These are phyloP conservation scores for Cryptosporidium xiaoi DNA, from an alignment of 169 alveolate species.

Conservation along the genomic window DNA sequence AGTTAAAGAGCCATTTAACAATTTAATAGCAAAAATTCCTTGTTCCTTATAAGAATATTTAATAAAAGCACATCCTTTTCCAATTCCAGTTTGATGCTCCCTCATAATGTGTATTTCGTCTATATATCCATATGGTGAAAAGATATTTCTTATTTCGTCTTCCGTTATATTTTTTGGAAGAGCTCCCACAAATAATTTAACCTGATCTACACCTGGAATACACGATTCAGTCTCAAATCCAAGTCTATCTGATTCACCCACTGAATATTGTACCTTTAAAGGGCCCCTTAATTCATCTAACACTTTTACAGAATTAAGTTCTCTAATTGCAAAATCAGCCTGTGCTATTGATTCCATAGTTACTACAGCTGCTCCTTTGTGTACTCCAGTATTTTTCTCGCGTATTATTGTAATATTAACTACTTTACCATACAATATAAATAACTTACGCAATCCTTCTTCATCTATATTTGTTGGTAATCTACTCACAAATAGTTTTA, in stretches of 20 bases:
- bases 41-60: constrained; percentile 89
- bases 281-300: constrained; percentile 88
- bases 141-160: constrained; percentile 84
- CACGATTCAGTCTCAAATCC: constrained; percentile 86
- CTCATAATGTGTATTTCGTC: constrained; percentile 88
- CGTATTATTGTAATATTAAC: constrained; percentile 85
- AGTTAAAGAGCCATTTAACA: constrained; percentile 83
- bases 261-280: constrained; percentile 88
- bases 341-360: constrained; percentile 89
- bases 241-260: constrained; percentile 88
- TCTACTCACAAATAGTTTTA: constrained; percentile 89
- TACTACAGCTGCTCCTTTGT: constrained; percentile 84
- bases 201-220: constrained; percentile 87
- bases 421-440: constrained; percentile 89
- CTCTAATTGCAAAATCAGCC: constrained; percentile 91
- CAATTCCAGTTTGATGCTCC: constrained; percentile 85
- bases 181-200: constrained; percentile 90
- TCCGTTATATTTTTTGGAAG: constrained; percentile 86
- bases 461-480: constrained; percentile 88
- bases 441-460: constrained; percentile 82
- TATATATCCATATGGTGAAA: constrained; percentile 85
- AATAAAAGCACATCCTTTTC: constrained; percentile 91
- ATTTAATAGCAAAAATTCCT: constrained; percentile 87
- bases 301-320: constrained; percentile 82
- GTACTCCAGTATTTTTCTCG: constrained; percentile 87